Conservation (phyloP, 331 rosid genomes). For the Prunus yedoensis region DNA sequence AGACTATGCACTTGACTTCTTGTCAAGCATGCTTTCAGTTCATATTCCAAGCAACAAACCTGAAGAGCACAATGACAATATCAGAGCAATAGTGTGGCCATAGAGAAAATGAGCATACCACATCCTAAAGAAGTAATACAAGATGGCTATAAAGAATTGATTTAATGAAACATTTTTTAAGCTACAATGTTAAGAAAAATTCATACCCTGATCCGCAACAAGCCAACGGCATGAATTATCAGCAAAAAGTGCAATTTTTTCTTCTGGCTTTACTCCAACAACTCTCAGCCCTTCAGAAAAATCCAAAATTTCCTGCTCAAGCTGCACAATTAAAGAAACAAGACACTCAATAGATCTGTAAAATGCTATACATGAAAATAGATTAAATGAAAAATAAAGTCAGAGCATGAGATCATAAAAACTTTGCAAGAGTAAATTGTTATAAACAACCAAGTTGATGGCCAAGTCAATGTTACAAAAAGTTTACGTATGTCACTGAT, state of each 20-base stretch:
- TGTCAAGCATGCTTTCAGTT: neutral
- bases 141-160: constrained; percentile 6
- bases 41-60: constrained; percentile 12
- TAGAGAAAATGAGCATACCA: constrained; percentile 16
- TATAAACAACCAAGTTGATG: neutral
- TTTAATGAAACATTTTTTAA: neutral
- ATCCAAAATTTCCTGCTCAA: constrained; percentile 67
- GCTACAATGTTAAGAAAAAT: neutral
- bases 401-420: neutral
- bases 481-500: neutral
- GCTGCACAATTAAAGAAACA: constrained; percentile 37
- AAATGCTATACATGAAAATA: neutral
- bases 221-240: constrained; percentile 88
- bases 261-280: constrained; percentile 66
- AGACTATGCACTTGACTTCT: neutral
- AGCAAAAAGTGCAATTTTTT: constrained; percentile 85
- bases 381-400: neutral
- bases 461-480: neutral
- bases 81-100: constrained; percentile 10
- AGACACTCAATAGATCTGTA: neutral
- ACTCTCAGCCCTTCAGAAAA: constrained; percentile 80
- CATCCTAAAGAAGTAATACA: constrained; percentile 4
- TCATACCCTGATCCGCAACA: constrained; percentile 78
- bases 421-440: neutral
- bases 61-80: constrained; percentile 1